These are phyloP conservation scores for Beta lomatogona DNA, from an alignment of 179 eudicot species.

Conservation along the genomic window DNA sequence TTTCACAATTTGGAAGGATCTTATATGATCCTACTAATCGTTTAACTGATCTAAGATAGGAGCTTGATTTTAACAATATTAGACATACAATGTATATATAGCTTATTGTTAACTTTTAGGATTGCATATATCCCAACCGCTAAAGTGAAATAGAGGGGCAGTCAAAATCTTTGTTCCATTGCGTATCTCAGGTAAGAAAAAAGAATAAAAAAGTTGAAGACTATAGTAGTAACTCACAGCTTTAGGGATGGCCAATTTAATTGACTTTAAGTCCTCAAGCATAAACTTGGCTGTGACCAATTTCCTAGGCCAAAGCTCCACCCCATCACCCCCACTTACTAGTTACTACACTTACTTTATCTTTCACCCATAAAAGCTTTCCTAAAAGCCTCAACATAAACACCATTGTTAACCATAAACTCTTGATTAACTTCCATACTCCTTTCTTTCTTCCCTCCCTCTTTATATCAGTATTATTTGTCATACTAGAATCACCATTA, in stretches of 20 bases:
- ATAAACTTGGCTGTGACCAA: slow-evolving; percentile 59
- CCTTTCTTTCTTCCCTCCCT: slow-evolving; percentile 7
- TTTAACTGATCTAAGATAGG: no score
- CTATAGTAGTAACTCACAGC: slow-evolving; percentile 44
- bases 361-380: slow-evolving; percentile 55
- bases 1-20: no score
- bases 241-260: slow-evolving; percentile 46
- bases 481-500: no score
- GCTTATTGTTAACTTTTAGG: no score
- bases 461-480: no score
- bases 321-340: slow-evolving; percentile 74
- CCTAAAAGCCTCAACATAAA: slow-evolving; percentile 37
- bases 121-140: no score
- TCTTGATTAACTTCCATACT: slow-evolving; percentile 30
- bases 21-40: no score
- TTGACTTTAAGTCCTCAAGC: slow-evolving; percentile 62
- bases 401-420: slow-evolving; percentile 46
- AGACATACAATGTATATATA: no score
- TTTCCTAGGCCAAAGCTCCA: slow-evolving; percentile 78
- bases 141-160: no score
- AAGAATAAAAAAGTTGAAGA: slow-evolving; percentile 46
- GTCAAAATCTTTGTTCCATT: no score
- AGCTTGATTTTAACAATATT: no score
- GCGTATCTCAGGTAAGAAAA: no score
- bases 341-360: slow-evolving; percentile 49